A percentile compares a stretch with the other conserved stretches of the same genome.
These are phyloP conservation scores for Boletellus ananas DNA, from an alignment of 768 basidiomycete species.

Conservation along the genomic window DNA sequence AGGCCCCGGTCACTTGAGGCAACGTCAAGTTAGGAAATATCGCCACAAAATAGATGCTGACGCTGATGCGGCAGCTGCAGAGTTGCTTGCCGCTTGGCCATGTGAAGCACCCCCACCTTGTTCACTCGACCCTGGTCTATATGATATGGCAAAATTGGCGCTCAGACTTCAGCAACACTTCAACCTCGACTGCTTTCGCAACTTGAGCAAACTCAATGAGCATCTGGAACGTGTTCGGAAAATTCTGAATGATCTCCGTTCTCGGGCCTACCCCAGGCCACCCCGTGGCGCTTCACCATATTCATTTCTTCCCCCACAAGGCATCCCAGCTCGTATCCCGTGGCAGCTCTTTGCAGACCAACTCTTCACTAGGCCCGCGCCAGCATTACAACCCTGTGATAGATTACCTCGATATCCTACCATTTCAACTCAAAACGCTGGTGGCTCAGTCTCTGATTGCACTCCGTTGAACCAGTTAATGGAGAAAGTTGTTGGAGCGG, in stretches of 20 bases:
- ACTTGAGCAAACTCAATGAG: conserved; percentile 9
- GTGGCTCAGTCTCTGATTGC: no score
- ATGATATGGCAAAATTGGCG: not conserved
- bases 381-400: no score
- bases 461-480: no score
- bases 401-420: no score
- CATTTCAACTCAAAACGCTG: no score
- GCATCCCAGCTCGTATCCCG: not conserved
- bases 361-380: no score
- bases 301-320: not conserved
- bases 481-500: conserved; percentile 32
- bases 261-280: no score
- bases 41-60: not conserved
- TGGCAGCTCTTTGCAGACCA: no score
- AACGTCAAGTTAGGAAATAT: conserved; percentile 2
- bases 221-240: not conserved
- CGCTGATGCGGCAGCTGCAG: not conserved
- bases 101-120: conserved; percentile 3
- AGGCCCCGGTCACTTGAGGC: not conserved
- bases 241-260: not conserved
- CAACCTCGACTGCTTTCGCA: no score
- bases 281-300: not conserved
- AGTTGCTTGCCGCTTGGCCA: conserved; percentile 16
- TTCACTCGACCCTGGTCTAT: not conserved
- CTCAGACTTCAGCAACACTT: no score